A percentile compares a stretch with the other conserved stretches of the same genome.
Conservation (phyloP, 2,329 filamentous ascomycete genomes). For the Microcyclosporella mali region DNA sequence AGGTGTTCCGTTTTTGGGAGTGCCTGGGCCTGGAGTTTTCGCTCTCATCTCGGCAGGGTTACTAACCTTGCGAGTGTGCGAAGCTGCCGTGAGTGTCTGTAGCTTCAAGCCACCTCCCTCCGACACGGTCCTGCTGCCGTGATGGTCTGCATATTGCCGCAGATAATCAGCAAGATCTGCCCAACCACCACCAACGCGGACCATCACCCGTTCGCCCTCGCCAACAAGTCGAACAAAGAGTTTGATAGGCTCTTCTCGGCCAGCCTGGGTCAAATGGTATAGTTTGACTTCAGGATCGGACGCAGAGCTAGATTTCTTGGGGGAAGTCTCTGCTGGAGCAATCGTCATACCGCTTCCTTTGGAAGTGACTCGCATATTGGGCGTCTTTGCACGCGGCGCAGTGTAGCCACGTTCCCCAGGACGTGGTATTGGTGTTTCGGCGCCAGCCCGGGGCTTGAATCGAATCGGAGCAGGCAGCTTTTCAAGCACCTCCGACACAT, state of each 20-base stretch:
- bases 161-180: slow-evolving; percentile 92
- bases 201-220: slow-evolving; percentile 93
- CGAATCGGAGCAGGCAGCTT: slow-evolving; percentile 59
- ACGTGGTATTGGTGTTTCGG: slow-evolving; percentile 28
- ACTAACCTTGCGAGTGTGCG: slow-evolving; percentile 23
- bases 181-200: slow-evolving; percentile 97
- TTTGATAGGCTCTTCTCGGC: slow-evolving; percentile 83
- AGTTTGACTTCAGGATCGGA: slow-evolving; percentile 66
- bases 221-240: slow-evolving; percentile 90
- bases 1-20: background rate
- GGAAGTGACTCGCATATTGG: slow-evolving; percentile 7
- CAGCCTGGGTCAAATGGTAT: slow-evolving; percentile 82
- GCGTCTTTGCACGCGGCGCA: slow-evolving; percentile 17
- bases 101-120: slow-evolving; percentile 51
- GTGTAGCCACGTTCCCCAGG: slow-evolving; percentile 14
- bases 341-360: slow-evolving; percentile 23
- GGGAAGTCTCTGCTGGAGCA: slow-evolving; percentile 32
- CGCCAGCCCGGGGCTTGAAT: slow-evolving; percentile 53
- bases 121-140: slow-evolving; percentile 63
- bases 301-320: slow-evolving; percentile 21
- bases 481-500: slow-evolving; percentile 33
- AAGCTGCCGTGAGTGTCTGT: slow-evolving; percentile 37
- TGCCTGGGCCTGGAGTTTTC: slow-evolving; percentile 8
- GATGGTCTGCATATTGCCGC: slow-evolving; percentile 86
- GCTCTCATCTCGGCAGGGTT: slow-evolving; percentile 18